Base-by-base conservation (phyloP, 2,329 filamentous ascomycete species). In the Shiraia sp. region DNA sequence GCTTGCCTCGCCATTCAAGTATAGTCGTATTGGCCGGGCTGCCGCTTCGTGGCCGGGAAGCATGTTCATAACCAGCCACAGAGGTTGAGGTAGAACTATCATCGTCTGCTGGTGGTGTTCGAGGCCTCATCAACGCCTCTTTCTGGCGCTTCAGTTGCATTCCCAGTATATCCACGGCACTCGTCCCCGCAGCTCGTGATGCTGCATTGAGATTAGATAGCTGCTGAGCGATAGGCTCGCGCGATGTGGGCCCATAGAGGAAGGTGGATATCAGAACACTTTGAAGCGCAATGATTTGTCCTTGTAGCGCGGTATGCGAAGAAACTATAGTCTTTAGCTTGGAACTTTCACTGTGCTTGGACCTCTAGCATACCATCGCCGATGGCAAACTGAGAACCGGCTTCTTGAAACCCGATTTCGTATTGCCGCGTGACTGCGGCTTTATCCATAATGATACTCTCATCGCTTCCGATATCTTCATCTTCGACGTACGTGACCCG, bases 231-330 rank as follows among this genome's bases (percentile, higher is more conserved):
- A 68, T 61, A 10, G 65, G 47, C 12, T 66, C 57, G 4, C 49
- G 40, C 8, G 63, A 67, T 8, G 61, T 61, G 14, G 66, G 66
- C 6, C 66, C 66, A 37, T 69, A 68, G 2, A 69, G 49, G 38
- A 67, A 66, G 2, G 59, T 66, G 1, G 52, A 60, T 8, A 69
- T 55, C 10, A 69, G 40, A 2, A 59, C 53, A 9, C 53, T 59
- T 39, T 69, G 66, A 1, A 69, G 54, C 7, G 49, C 53, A n/a
- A 69, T 69, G 29, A 69, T 65, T 27, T 68, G 60, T 3, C 61
- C 59, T 35, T 68, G 66, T 9, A 69, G 53, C 4, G 50, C 61
- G 9, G 57, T 57, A 36, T 68, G 61, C 12, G 65, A 56, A 23
- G 59, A 42, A 6, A 63, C 66, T 69, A 9, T 19, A n/a, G 2